Evolutionary conservation across 805 yeast species (phyloP).

Genomic region (Candida ficus): DNA sequence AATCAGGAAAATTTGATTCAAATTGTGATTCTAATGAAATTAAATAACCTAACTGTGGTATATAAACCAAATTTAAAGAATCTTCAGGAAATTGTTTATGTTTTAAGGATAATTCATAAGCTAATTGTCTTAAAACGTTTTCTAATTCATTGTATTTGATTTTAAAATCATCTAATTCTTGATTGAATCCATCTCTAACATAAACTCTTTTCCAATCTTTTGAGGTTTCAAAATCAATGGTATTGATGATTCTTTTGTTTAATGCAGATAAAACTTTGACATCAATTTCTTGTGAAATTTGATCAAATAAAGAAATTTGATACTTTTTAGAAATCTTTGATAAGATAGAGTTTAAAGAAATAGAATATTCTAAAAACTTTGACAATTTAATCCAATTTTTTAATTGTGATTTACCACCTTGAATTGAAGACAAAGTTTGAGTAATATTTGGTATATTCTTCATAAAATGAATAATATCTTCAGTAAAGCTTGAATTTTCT

Average conservation of each 20-base stretch:
- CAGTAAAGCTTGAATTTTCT: slow-evolving; percentile 17
- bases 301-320: slow-evolving; percentile 9
- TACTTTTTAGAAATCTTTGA: background rate
- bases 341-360: slow-evolving; percentile 13
- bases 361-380: slow-evolving; percentile 19
- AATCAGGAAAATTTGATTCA: slow-evolving; percentile 2
- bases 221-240: slow-evolving; percentile 35
- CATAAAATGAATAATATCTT: slow-evolving; percentile 18
- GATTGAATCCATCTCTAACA: slow-evolving; percentile 28
- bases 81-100: slow-evolving; percentile 9
- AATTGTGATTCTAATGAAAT: slow-evolving; percentile 22
- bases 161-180: slow-evolving; percentile 21
- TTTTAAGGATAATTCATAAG: slow-evolving; percentile 12
- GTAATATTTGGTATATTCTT: slow-evolving; percentile 29
- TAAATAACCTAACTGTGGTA: slow-evolving; percentile 42
- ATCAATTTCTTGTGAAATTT: slow-evolving; percentile 15
- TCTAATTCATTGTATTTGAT: slow-evolving; percentile 25
- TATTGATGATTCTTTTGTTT: slow-evolving; percentile 19
- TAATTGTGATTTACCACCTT: slow-evolving; percentile 23
- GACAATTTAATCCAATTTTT: slow-evolving; percentile 28
- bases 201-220: slow-evolving; percentile 23
- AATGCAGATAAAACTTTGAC: slow-evolving; percentile 9
- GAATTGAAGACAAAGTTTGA: slow-evolving; percentile 15
- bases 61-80: slow-evolving; percentile 33
- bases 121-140: slow-evolving; percentile 22